Evolutionary conservation across 495 filamentous ascomycete species (phyloP).

Genomic region (Lophium mytilinum): DNA sequence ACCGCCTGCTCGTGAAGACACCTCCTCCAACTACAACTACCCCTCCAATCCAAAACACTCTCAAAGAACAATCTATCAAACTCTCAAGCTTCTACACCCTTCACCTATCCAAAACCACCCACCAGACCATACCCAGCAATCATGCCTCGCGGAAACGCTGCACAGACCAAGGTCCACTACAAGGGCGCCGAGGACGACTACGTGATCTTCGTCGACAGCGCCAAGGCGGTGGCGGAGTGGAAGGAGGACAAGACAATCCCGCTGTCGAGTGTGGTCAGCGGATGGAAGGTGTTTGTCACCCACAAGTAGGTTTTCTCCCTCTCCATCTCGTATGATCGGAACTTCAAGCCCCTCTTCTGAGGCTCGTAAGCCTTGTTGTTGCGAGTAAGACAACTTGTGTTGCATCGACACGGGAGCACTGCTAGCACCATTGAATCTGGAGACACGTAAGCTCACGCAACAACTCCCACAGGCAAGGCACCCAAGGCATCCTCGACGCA

Average conservation of each 20-base stretch:
- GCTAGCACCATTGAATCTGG: too few relatives aligned
- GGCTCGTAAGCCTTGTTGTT: slow-evolving; percentile 6
- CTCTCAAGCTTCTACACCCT: neutral
- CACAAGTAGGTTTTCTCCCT: slow-evolving; percentile 62
- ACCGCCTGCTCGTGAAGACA: too few relatives aligned
- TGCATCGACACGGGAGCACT: neutral
- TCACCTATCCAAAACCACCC: slow-evolving; percentile 6
- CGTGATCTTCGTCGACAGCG: slow-evolving; percentile 77
- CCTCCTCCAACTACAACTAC: too few relatives aligned
- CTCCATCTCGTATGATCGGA: neutral
- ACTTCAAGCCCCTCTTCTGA: neutral
- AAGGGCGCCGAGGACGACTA: slow-evolving; percentile 85
- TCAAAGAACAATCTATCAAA: neutral
- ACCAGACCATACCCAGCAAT: slow-evolving; percentile 14
- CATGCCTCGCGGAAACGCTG: slow-evolving; percentile 74
- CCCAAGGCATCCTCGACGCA: slow-evolving; percentile 66
- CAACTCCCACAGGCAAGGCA: slow-evolving; percentile 59
- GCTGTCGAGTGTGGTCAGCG: slow-evolving; percentile 73
- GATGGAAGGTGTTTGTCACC: slow-evolving; percentile 85
- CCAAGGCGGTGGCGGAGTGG: slow-evolving; percentile 69
- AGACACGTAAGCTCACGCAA: slow-evolving; percentile 1
- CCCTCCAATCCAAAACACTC: too few relatives aligned
- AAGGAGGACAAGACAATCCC: slow-evolving; percentile 69
- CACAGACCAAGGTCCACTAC: slow-evolving; percentile 76
- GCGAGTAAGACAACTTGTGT: neutral